Base-by-base conservation (phyloP, 768 basidiomycete genomes). In the Tulasnella sp. region DNA sequence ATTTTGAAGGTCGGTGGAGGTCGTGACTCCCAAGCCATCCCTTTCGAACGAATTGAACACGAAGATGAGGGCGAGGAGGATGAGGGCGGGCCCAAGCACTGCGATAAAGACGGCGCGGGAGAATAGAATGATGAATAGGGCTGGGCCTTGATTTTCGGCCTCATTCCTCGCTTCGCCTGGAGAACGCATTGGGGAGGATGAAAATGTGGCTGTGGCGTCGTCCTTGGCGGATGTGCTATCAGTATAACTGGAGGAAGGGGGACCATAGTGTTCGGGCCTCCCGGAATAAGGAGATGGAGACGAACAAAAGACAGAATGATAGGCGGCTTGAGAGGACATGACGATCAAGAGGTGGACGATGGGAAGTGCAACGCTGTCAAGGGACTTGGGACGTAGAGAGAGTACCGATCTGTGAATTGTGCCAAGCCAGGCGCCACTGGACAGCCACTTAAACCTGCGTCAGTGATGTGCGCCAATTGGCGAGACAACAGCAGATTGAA, bases 1-100 rank as follows among this genome's bases (percentile, higher is more conserved):
- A 18, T 74, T 42, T 48, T 74, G 73, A 36, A 74, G 73, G 46
- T 74, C 39, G 34, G 73, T 39, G 36, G 73, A 42, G 40, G 73
- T 74, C 0, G 0, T 74, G 39, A 74, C 21, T 14, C 2, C 10
- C 24, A 74, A 34, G 24, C 73, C 73, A 27, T 74, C 73, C 31
- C 46, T 74, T 34, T 48, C 46, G 7, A 40, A 74, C 27, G 39
- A n/a, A 39, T 74, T 74, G 73, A 73, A 24, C 19, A 4, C 38
- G 72, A 73, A 73, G 24, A 73, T 73, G 42, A 39, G 42, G 1
- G 36, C 72, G 38, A 73, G 72, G 38, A 73, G 72, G 16, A 73
- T 6, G 38, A 73, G 14, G 24, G 72, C 36, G 10, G 72, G 24
- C 8, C 72, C 72, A 39, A 44, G 10, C 12, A 44, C 42, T 10